A percentile compares a stretch with the other conserved stretches of the same genome.
Conservation (phyloP, 164 flowering plant genomes). For the Macadamia tetraphylla region DNA sequence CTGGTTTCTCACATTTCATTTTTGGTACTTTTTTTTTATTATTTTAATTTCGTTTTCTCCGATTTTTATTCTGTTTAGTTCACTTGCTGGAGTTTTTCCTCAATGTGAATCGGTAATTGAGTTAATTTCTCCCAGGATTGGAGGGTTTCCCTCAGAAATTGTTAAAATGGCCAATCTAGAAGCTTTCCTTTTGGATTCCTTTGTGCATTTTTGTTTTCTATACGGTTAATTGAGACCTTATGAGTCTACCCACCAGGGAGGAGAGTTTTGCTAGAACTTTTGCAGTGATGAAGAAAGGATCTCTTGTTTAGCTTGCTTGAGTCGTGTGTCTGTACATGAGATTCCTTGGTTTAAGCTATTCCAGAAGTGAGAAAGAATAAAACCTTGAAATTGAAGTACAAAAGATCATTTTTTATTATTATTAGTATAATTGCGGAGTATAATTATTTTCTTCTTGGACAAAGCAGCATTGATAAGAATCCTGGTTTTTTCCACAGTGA, state of each 20-base stretch:
- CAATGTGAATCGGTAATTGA: not conserved
- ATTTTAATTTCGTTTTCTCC: not conserved
- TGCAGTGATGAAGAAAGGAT: not conserved
- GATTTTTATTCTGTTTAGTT: not conserved
- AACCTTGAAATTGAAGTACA: not conserved
- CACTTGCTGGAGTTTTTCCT: not conserved
- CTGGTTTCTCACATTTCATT: too few relatives aligned
- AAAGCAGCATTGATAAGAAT: not conserved
- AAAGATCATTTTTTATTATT: too few relatives aligned
- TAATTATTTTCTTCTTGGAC: too few relatives aligned
- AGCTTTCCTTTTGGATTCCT: not conserved
- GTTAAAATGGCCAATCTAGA: too few relatives aligned
- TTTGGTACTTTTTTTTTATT: not conserved
- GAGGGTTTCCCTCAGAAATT: not conserved
- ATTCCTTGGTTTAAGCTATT: slow-evolving; percentile 2
- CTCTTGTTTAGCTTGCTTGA: slow-evolving; percentile 2
- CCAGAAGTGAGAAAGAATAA: not conserved
- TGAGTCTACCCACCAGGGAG: too few relatives aligned
- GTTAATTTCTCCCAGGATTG: not conserved
- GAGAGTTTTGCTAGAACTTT: not conserved
- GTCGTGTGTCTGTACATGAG: not conserved
- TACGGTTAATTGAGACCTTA: not conserved
- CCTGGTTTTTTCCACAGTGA: not conserved
- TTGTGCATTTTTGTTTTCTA: not conserved
- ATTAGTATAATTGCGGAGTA: too few relatives aligned